A percentile compares a stretch with the other conserved stretches of the same genome.
phyloP scores from a whole-genome alignment of 2,329 filamentous ascomycete species.

The Cladophialophora yegresii region DNA sequence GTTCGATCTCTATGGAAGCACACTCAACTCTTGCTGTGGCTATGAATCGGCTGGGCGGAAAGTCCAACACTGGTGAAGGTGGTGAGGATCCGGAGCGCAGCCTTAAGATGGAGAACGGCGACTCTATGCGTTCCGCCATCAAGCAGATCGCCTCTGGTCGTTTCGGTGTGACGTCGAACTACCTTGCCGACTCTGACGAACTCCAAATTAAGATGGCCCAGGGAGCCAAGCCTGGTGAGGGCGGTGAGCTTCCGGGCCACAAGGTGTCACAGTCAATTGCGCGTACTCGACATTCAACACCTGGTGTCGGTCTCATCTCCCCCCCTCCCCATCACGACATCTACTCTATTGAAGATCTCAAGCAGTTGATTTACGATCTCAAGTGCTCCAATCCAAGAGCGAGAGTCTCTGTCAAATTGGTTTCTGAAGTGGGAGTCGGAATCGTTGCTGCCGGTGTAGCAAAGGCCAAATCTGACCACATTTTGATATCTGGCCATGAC shows the following conservation, averaged over 20 bases:
- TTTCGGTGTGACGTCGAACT: constrained; percentile 93
- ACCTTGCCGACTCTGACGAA: constrained; percentile 92
- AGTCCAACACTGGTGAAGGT: constrained; percentile 97
- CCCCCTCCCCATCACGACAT: constrained; percentile 97
- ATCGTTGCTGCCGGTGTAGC: constrained; percentile 97
- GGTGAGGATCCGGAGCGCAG: constrained; percentile 93
- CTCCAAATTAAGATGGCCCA: constrained; percentile 99
- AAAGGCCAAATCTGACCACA: constrained; percentile 96
- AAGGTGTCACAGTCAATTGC: constrained; percentile 95
- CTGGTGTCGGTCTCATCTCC: constrained; percentile 92
- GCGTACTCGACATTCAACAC: constrained; percentile 91
- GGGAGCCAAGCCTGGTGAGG: constrained; percentile 95
- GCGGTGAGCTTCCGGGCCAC: constrained; percentile 93
- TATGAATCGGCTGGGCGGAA: constrained; percentile 94
- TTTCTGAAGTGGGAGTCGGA: constrained; percentile 95
- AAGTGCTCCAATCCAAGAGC: constrained; percentile 94
- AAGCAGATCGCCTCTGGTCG: constrained; percentile 96
- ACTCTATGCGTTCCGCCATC: constrained; percentile 96
- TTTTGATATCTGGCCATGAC: constrained; percentile 93
- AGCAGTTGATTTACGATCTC: constrained; percentile 95
- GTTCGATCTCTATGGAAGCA: constrained; percentile 97
- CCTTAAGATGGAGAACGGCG: constrained; percentile 81
- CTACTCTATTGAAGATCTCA: constrained; percentile 96
- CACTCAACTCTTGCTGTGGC: constrained; percentile 93
- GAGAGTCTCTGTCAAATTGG: constrained; percentile 93